Percentiles rank a stretch among this genome's conserved stretches.
These are phyloP conservation scores for Conticribra guillardii DNA, from an alignment of 108 stramenopile species.

Conservation along the genomic window DNA sequence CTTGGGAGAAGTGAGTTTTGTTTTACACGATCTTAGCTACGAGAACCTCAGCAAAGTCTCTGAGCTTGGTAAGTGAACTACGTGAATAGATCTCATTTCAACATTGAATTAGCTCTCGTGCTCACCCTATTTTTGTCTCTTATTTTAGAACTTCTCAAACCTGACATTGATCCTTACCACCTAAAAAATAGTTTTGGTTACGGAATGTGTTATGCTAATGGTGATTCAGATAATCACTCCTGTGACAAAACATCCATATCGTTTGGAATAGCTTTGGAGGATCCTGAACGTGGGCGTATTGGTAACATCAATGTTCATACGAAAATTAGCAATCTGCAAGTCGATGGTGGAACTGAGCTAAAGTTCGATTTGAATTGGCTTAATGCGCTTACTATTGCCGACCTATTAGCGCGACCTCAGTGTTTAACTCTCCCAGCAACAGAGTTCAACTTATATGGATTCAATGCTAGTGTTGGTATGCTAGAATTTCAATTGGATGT, in stretches of 20 bases:
- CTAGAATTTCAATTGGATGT: conserved; percentile 41
- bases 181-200: conserved; percentile 39
- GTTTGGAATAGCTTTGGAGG: conserved; percentile 37
- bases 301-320: conserved; percentile 27
- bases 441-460: conserved; percentile 30
- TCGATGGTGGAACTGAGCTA: conserved; percentile 44
- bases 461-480: conserved; percentile 60
- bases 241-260: conserved; percentile 19
- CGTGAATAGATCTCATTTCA: background rate
- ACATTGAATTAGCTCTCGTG: too few relatives aligned
- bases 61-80: conserved; percentile 28
- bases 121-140: too few relatives aligned
- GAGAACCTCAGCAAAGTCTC: conserved; percentile 32
- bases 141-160: conserved; percentile 36
- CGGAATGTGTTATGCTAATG: conserved; percentile 14
- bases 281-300: conserved; percentile 18
- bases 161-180: conserved; percentile 54
- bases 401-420: conserved; percentile 40
- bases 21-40: conserved; percentile 35
- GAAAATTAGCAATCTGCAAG: conserved; percentile 18
- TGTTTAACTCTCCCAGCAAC: conserved; percentile 36
- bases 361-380: conserved; percentile 51
- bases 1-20: conserved; percentile 19
- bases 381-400: conserved; percentile 26
- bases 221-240: conserved; percentile 4